phyloP scores from a whole-genome alignment of 1,139 yeast species.

The Taphrina deformans region DNA sequence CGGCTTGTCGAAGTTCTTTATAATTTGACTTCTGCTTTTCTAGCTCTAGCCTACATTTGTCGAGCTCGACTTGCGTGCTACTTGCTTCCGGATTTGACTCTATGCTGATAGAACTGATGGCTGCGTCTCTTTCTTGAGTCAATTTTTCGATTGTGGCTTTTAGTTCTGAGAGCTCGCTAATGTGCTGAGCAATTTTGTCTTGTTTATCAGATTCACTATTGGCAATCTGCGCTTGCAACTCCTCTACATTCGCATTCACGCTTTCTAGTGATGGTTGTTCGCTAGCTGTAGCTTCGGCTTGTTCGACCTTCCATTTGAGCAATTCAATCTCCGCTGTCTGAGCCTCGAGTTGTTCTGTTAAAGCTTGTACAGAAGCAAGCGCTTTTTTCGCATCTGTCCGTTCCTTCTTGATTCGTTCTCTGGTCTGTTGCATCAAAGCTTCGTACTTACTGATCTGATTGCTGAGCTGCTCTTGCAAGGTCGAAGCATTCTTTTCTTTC shows the following conservation, averaged over 20 bases:
- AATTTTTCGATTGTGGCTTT: slow-evolving; percentile 35
- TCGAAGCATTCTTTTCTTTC: not conserved
- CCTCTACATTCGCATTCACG: not conserved
- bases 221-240: not conserved
- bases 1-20: slow-evolving; percentile 42
- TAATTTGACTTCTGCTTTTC: slow-evolving; percentile 42
- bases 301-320: slow-evolving; percentile 5
- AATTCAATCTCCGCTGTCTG: slow-evolving; percentile 10
- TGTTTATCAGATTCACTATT: not conserved
- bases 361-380: not conserved
- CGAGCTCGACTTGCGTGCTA: slow-evolving; percentile 19
- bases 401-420: slow-evolving; percentile 30
- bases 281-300: not conserved
- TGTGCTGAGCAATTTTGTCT: not conserved
- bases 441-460: slow-evolving; percentile 13
- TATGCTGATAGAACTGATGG: slow-evolving; percentile 14
- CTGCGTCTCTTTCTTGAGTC: slow-evolving; percentile 11
- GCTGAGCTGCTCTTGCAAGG: slow-evolving; percentile 3
- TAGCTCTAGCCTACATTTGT: slow-evolving; percentile 31
- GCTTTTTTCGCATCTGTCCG: slow-evolving; percentile 30
- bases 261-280: not conserved
- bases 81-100: slow-evolving; percentile 27
- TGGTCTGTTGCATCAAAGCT: slow-evolving; percentile 26
- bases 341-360: not conserved
- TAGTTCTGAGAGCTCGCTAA: not conserved